Base-by-base conservation (phyloP, 2,329 filamentous ascomycete genomes). In the Clarireedia sp. region DNA sequence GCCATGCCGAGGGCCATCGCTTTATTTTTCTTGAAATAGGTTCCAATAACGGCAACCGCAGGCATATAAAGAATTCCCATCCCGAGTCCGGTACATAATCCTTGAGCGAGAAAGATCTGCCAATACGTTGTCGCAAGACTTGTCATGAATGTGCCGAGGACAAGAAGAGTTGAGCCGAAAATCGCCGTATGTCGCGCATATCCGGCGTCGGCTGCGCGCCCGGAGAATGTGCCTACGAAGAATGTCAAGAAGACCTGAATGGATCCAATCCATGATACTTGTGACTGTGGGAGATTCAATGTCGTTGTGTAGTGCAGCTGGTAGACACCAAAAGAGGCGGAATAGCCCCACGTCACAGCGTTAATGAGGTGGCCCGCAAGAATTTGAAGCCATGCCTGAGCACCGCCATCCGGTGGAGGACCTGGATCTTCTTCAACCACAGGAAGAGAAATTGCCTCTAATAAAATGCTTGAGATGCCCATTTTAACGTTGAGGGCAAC, bases 241-340 rank as follows among this genome's bases (percentile, higher is more conserved):
- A 71, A 71, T 6, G 72, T 60, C 10, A 72, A 58, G 50, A 70
- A 74, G 36, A 70, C 60, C 55, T 73, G 71, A 23, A 72, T 60
- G n/a, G 65, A 65, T 12, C 72, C 73, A 19, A 75, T 67, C 73
- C 71, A 75, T n/a, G 71, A 70, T n/a, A 74, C 68, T 21, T 66
- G 60, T 0, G 71, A 72, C 2, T 68, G 62, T 2, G 67, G 59
- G 14, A 62, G 59, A 2, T 62, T 44, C 9, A 73, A 60, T 3
- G 60, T 54, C 4, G 61, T 59, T 14, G 66, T 64, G 53, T 75
- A 74, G 62, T 73, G 71, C 12, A 64, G 61, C 62, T 75, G 72
- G 48, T 73, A 75, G 12, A 73, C 61, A 5, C 72, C 72, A 55
- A 70, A 73, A 3, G 67, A 67, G 50, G 67, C 67, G 49, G 65